Evolutionary conservation across 345 rosid species (phyloP).

Genomic region (Salix brachista): DNA sequence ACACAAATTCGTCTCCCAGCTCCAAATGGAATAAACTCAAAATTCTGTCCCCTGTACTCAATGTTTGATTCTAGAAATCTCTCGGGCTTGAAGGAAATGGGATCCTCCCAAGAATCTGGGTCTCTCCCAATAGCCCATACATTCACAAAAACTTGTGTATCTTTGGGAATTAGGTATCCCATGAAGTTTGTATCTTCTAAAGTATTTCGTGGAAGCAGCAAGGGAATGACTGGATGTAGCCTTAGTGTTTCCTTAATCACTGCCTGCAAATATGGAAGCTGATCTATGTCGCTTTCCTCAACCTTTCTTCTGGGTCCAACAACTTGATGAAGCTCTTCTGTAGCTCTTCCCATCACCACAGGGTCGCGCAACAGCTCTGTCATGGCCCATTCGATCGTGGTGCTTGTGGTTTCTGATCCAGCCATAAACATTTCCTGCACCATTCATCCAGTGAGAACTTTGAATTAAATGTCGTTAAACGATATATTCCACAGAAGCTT

Average conservation of each 20-base stretch:
- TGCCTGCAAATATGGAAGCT: slow-evolving; percentile 9
- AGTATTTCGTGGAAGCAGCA: slow-evolving; percentile 10
- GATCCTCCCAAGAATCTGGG: slow-evolving; percentile 16
- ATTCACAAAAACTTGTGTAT: slow-evolving; percentile 15
- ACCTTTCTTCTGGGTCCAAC: slow-evolving; percentile 6
- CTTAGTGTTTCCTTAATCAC: slow-evolving; percentile 9
- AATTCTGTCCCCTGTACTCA: slow-evolving; percentile 14
- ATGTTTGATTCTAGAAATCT: slow-evolving; percentile 14
- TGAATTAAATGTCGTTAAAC: background rate
- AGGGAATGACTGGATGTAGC: slow-evolving; percentile 5
- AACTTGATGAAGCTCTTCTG: slow-evolving; percentile 12
- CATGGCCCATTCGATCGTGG: slow-evolving; percentile 16
- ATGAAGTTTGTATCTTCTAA: slow-evolving; percentile 6
- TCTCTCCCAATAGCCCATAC: slow-evolving; percentile 23
- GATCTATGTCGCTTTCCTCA: slow-evolving; percentile 11
- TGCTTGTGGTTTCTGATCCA: slow-evolving; percentile 19
- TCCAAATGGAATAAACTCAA: slow-evolving; percentile 17
- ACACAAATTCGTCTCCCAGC: slow-evolving; percentile 17
- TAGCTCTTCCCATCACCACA: slow-evolving; percentile 6
- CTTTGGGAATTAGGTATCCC: slow-evolving; percentile 9
- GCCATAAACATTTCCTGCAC: slow-evolving; percentile 17
- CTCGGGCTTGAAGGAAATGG: slow-evolving; percentile 15
- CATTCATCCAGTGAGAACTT: background rate
- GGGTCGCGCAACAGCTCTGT: slow-evolving; percentile 15
- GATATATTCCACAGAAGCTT: background rate